Evolutionary conservation across 352 stramenopile species (phyloP), one percentile per base, ranked within the genome.

Genomic region (Thalassiosira delicatula): DNA sequence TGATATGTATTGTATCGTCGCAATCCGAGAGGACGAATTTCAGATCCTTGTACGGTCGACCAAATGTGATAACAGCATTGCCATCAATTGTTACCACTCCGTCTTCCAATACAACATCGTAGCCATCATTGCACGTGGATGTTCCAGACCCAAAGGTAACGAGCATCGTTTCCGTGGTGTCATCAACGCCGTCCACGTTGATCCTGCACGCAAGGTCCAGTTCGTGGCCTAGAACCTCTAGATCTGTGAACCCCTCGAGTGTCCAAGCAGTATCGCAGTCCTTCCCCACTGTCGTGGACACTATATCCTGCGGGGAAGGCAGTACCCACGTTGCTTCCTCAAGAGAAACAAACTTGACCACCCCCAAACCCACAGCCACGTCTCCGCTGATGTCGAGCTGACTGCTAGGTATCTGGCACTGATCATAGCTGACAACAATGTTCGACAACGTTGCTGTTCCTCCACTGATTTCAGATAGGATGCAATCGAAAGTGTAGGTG

Each of bases 1-100:
- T 57, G n/a, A 78, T 42, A 42, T 27, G 44, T 9, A 78, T 37
- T 8, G 25, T 61, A 23, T 78, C 70, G 9, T 78, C 32, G 30
- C 70, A 69, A 4, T 54, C 19, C 2, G 35, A 74, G 37, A 71
- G 72, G 44, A 44, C 25, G 29, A 78, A 4, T 14, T 61, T n/a
- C 19, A 56, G 19, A n/a, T 25, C n/a, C 46, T 56, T 56, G 46
- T 27, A 56, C 25, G 46, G 46, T 56, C 9, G 4, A 8, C 46
- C 46, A 23, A 23, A 56, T 14, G 7, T 46, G 30, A 59, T 21
- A 61, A 57, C 21, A 17, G 53, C 40, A 40, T 35, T 3, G n/a
- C n/a, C 37, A 44, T 42, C n/a, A 42, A 59, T 0, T 14, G 23
- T 44, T 17, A 68, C 21, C 25, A 19, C 44, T 60, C 63, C 44